Evolutionary conservation across 2,329 filamentous ascomycete genomes (phyloP).

Genomic region (Fusarium robinianum): DNA sequence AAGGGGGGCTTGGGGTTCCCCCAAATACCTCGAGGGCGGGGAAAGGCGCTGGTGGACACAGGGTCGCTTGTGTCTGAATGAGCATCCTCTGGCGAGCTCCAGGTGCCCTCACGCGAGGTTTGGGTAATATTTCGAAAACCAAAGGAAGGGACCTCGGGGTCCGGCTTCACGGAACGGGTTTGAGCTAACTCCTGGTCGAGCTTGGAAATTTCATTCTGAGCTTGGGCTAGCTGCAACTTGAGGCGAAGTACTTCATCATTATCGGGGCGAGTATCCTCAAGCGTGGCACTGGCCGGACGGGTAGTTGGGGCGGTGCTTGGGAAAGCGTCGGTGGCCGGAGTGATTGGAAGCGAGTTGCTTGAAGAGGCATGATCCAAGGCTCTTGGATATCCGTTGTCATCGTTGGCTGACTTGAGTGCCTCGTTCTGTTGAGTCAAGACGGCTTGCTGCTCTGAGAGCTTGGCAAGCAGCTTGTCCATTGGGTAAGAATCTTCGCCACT

Average conservation of each 20-base stretch:
- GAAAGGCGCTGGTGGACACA: slow-evolving; percentile 56
- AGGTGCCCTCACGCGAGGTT: slow-evolving; percentile 50
- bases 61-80: slow-evolving; percentile 62
- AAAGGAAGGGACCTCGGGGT: slow-evolving; percentile 38
- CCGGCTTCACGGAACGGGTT: slow-evolving; percentile 63
- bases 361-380: slow-evolving; percentile 54
- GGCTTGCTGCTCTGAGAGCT: slow-evolving; percentile 72
- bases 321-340: slow-evolving; percentile 62
- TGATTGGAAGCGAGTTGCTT: slow-evolving; percentile 65
- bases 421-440: slow-evolving; percentile 63
- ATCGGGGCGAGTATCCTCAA: slow-evolving; percentile 48
- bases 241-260: slow-evolving; percentile 68
- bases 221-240: slow-evolving; percentile 72
- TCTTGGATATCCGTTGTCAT: slow-evolving; percentile 42
- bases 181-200: slow-evolving; percentile 74
- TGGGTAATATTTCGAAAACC: slow-evolving; percentile 29
- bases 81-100: slow-evolving; percentile 59
- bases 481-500: slow-evolving; percentile 50
- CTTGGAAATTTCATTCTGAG: slow-evolving; percentile 70
- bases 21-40: slow-evolving; percentile 62
- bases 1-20: slow-evolving; percentile 52
- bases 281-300: slow-evolving; percentile 56
- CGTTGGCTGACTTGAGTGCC: slow-evolving; percentile 51
- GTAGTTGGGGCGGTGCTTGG: slow-evolving; percentile 53
- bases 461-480: slow-evolving; percentile 75